Percentiles rank a stretch among this genome's conserved stretches.
phyloP scores from a whole-genome alignment of 73 alveolate genomes.

The Stentor roeselii region DNA sequence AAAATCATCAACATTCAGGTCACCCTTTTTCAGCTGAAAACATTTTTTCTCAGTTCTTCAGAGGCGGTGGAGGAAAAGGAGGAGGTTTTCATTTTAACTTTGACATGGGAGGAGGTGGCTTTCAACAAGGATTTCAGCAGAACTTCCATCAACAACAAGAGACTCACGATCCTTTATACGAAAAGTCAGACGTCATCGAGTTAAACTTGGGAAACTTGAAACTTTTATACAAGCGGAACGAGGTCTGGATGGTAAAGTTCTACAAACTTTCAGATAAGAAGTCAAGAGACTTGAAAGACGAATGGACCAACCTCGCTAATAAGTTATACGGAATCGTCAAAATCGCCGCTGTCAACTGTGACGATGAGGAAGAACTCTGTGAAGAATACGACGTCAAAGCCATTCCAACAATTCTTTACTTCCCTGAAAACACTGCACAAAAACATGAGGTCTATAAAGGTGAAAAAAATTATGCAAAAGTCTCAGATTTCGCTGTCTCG shows the following conservation, averaged over 20 bases:
- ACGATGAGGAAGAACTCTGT: constrained; percentile 95
- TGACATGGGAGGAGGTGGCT: constrained; percentile 81
- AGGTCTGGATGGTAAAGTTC: constrained; percentile 91
- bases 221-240: constrained; percentile 84
- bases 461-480: constrained; percentile 59
- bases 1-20: constrained; percentile 76
- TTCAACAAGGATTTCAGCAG: constrained; percentile 46
- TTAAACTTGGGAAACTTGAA: constrained; percentile 78
- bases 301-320: constrained; percentile 80
- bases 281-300: constrained; percentile 58
- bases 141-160: constrained; percentile 50
- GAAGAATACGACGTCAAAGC: constrained; percentile 91
- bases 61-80: constrained; percentile 82
- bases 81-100: constrained; percentile 48
- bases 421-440: constrained; percentile 81
- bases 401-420: constrained; percentile 73
- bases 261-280: constrained; percentile 72
- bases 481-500: constrained; percentile 80
- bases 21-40: constrained; percentile 59
- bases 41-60: constrained; percentile 90
- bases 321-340: constrained; percentile 91
- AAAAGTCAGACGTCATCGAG: constrained; percentile 85
- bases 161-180: constrained; percentile 73
- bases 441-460: constrained; percentile 80
- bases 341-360: constrained; percentile 96